phyloP scores from a whole-genome alignment of 345 rosid genomes.

The Arabis hirsuta region DNA sequence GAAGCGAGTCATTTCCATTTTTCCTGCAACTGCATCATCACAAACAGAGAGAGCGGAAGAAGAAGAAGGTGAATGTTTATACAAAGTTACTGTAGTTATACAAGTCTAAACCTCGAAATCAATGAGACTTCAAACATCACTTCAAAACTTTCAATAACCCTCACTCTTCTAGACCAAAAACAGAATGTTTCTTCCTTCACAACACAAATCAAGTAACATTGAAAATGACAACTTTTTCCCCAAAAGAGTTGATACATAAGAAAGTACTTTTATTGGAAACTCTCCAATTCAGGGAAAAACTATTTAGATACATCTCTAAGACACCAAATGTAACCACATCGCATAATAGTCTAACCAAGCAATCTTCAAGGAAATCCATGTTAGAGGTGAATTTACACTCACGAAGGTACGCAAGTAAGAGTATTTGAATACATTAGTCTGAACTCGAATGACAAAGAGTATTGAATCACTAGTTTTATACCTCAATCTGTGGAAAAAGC shows the following conservation, averaged over 20 bases:
- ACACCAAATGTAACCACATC: constrained; percentile 18
- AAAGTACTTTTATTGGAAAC: no score
- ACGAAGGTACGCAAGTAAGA: no score
- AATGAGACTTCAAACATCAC: constrained; percentile 2
- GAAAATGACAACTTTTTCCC: background rate
- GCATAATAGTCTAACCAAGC: constrained; percentile 7
- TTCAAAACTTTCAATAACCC: background rate
- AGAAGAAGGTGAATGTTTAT: constrained; percentile 9
- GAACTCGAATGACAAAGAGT: no score
- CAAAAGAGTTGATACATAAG: background rate
- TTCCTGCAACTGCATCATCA: constrained; percentile 21
- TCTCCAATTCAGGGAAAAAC: no score
- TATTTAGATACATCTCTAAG: background rate
- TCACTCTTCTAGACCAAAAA: background rate
- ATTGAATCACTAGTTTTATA: background rate
- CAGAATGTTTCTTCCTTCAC: background rate
- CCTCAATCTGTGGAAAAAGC: constrained; percentile 27
- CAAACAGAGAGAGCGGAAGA: background rate
- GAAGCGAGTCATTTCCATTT: constrained; percentile 18
- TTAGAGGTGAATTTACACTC: background rate
- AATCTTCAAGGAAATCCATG: background rate
- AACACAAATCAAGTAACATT: constrained; percentile 8
- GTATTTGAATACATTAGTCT: no score
- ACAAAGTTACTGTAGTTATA: constrained; percentile 1
- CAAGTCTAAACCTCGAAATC: background rate